Evolutionary conservation across 352 stramenopile genomes (phyloP), one percentile per base, ranked within the genome.

Genomic region (Halophytophthora polymorphica): DNA sequence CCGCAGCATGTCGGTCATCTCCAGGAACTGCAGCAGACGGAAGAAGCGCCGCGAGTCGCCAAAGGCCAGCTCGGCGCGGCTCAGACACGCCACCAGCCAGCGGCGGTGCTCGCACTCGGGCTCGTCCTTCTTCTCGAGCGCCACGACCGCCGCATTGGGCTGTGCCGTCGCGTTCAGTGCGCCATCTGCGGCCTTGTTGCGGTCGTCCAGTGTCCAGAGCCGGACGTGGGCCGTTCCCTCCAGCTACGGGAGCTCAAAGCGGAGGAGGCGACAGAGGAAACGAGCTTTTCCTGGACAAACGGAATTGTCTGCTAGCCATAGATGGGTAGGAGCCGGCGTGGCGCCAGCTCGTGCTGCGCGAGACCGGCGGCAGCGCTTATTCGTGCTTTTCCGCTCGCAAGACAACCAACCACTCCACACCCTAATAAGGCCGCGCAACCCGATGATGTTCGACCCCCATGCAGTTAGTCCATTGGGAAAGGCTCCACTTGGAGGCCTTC

Each of bases 21-120:
- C 76, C 19, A 88, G 37, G 41, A 88, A 88, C 57, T 84, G 71
- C 43, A 88, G 68, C 10, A 88, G 58, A 13, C 76, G 76, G 45
- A 80, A 83, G 22, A 83, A 69, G 53, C 77, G 81, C 17, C 76
- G 73, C 19, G 71, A 70, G 29, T 84, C 72, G n/a, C 62, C 64
- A 22, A 84, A 79, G 6, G 85, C 48, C 23, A 60, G 41, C 52
- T 87, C 76, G 10, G 79, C 49, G n/a, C 73, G 53, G 7, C 52
- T 37, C 10, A 79, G 46, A 18, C 60, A 58, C 4, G 44, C 52
- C 13, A 73, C 44, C 10, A 68, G 22, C 31, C 56, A 52, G 40
- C 14, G 55, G 38, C 48, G 64, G 45, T 55, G 61, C n/a, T 69
- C 40, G 0, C 23, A 6, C 29, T 19, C 14, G 11, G 35, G 17